These are phyloP conservation scores for Mrakia gelida DNA, from an alignment of 768 basidiomycete genomes.

Conservation along the genomic window DNA sequence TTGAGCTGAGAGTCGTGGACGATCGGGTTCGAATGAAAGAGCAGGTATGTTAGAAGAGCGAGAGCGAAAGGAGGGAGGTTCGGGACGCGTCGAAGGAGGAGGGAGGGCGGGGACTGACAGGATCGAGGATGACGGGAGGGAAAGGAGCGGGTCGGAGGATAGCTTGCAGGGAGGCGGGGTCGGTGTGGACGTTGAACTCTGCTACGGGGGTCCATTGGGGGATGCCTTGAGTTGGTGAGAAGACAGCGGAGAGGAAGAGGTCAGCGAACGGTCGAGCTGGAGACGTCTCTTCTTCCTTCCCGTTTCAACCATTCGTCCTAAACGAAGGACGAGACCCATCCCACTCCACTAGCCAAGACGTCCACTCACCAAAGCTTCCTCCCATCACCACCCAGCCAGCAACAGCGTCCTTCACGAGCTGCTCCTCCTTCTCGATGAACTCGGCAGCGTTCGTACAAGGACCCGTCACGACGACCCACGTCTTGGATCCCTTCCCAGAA, in stretches of 20 bases:
- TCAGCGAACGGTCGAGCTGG: background rate
- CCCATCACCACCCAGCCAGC: conserved; percentile 84
- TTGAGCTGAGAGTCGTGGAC: conserved; percentile 51
- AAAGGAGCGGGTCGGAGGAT: conserved; percentile 48
- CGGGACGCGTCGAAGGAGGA: background rate
- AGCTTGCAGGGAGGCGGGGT: conserved; percentile 22
- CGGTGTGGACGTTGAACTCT: conserved; percentile 62
- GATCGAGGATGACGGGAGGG: conserved; percentile 47
- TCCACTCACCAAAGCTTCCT: conserved; percentile 59
- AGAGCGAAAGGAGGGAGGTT: background rate
- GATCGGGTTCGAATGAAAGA: conserved; percentile 51
- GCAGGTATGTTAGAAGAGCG: conserved; percentile 16
- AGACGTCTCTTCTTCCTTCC: background rate
- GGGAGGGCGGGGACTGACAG: background rate
- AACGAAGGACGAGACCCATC: background rate
- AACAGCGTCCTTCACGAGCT: conserved; percentile 52
- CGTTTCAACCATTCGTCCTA: background rate
- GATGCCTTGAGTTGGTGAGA: conserved; percentile 13
- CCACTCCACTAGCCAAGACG: no score
- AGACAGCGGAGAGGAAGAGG: background rate
- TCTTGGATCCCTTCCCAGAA: conserved; percentile 52
- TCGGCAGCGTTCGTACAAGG: conserved; percentile 80
- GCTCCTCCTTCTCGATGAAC: conserved; percentile 55
- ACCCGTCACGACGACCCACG: conserved; percentile 69
- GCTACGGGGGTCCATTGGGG: conserved; percentile 32